These are phyloP conservation scores for Arabidopsis arenosa DNA, from an alignment of 345 rosid species.

Conservation along the genomic window DNA sequence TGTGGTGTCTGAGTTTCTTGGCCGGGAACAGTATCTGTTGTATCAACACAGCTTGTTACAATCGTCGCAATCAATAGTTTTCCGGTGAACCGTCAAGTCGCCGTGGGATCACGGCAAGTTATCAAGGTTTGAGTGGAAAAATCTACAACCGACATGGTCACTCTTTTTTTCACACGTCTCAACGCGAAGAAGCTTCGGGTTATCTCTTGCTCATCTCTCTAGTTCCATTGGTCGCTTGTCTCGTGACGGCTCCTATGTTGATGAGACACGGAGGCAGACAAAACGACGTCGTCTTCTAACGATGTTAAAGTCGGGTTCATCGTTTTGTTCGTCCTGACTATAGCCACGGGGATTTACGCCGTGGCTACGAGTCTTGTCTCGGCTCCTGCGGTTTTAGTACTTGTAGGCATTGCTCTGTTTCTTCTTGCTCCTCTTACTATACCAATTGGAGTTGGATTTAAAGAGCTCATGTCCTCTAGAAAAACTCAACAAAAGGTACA, in stretches of 20 bases:
- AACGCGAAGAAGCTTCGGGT: conserved; percentile 48
- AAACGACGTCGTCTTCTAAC: background rate
- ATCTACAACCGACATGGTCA: conserved; percentile 74
- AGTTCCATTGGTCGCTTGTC: conserved; percentile 53
- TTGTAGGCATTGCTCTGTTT: conserved; percentile 54
- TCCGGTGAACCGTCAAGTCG: conserved; percentile 60
- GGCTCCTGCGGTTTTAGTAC: conserved; percentile 44
- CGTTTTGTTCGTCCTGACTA: conserved; percentile 55
- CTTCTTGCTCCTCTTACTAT: conserved; percentile 59
- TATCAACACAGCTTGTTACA: conserved; percentile 86
- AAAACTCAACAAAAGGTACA: conserved; percentile 38
- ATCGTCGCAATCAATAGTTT: conserved; percentile 59
- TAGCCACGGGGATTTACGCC: conserved; percentile 70
- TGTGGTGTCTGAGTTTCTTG: conserved; percentile 64
- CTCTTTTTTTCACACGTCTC: conserved; percentile 44
- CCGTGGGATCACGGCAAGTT: conserved; percentile 74
- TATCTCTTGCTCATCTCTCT: conserved; percentile 73
- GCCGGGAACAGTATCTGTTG: conserved; percentile 98
- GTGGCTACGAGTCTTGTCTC: conserved; percentile 61
- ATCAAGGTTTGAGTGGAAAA: conserved; percentile 78
- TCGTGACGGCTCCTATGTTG: conserved; percentile 53
- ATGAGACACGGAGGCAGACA: conserved; percentile 29
- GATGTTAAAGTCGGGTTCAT: conserved; percentile 49
- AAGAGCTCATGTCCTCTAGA: conserved; percentile 15
- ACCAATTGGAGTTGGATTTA: conserved; percentile 46